Evolutionary conservation across 2,329 filamentous ascomycete genomes (phyloP).

Genomic region (Metarhizium humberi): DNA sequence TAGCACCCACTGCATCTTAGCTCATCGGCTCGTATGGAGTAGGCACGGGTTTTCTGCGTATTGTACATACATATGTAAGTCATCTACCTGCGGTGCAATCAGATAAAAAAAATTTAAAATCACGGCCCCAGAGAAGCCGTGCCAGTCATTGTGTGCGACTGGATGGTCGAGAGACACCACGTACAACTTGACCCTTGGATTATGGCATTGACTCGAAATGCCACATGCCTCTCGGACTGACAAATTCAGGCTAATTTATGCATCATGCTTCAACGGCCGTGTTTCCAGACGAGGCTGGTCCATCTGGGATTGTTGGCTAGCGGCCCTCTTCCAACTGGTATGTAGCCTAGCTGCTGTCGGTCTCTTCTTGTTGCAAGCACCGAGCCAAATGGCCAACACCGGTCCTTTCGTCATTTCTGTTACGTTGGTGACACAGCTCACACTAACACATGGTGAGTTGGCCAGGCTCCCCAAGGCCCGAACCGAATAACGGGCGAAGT

Average conservation of each 20-base stretch:
- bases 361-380: not conserved
- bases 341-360: not conserved
- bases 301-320: not conserved
- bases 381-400: not conserved
- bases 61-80: not conserved
- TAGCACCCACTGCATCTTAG: constrained; percentile 7
- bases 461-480: constrained; percentile 2
- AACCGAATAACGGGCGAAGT: constrained; percentile 2
- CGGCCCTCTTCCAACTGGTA: not conserved
- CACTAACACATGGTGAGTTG: not conserved
- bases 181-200: not conserved
- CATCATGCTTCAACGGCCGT: not conserved
- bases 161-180: not conserved
- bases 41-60: not conserved
- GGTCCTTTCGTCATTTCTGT: not conserved
- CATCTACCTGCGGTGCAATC: not conserved
- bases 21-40: not conserved
- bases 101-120: not conserved
- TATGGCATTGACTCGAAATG: not conserved
- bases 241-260: constrained; percentile 1
- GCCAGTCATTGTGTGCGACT: not conserved
- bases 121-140: not conserved
- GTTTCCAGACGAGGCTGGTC: constrained; percentile 5
- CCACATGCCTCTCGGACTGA: not conserved
- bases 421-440: not conserved